Evolutionary conservation across 2,329 filamentous ascomycete species (phyloP).

Genomic region (Moelleriella libera): DNA sequence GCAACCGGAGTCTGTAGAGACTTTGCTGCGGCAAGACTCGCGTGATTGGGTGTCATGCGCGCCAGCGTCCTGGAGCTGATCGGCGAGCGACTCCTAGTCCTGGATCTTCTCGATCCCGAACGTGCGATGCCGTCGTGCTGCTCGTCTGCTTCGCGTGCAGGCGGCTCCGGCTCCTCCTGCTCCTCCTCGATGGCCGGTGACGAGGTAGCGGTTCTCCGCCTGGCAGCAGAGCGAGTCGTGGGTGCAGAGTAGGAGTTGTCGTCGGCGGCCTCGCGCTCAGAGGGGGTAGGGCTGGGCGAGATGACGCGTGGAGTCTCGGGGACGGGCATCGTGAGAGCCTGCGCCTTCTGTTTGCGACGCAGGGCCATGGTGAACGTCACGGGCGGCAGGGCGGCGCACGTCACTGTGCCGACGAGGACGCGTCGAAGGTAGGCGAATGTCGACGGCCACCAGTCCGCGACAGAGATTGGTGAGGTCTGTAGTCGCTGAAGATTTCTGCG

Average conservation of each 20-base stretch:
- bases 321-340: constrained; percentile 19
- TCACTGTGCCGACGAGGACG: constrained; percentile 41
- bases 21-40: constrained; percentile 12
- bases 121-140: no score
- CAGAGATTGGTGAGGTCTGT: constrained; percentile 23
- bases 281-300: constrained; percentile 63
- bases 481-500: constrained; percentile 30
- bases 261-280: constrained; percentile 16
- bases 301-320: constrained; percentile 78
- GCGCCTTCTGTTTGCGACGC: constrained; percentile 24
- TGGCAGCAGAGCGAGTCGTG: constrained; percentile 59
- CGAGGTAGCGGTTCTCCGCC: constrained; percentile 35
- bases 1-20: constrained; percentile 8
- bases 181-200: constrained; percentile 48
- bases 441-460: constrained; percentile 26
- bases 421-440: constrained; percentile 32
- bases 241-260: constrained; percentile 46
- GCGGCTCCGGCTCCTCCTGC: constrained; percentile 19
- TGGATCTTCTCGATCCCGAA: constrained; percentile 29
- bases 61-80: constrained; percentile 36
- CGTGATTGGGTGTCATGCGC: constrained; percentile 36
- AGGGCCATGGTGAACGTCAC: constrained; percentile 42
- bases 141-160: constrained; percentile 12
- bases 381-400: constrained; percentile 41
- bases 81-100: constrained; percentile 60